Base-by-base conservation (phyloP, 495 filamentous ascomycete species). In the Aspergillus kassunensis region DNA sequence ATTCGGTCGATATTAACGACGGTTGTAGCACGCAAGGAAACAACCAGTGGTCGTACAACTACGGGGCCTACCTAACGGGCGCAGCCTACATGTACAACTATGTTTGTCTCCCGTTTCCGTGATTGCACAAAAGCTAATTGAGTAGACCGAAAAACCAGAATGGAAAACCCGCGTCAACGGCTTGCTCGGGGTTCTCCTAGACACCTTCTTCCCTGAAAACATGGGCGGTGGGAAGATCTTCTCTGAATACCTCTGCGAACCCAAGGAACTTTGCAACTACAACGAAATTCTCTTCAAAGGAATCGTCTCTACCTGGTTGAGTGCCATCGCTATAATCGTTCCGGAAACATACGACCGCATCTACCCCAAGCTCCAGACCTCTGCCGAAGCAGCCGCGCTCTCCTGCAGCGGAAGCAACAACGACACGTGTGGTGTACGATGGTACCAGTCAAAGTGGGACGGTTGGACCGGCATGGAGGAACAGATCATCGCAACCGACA, bases 281-380 rank as follows among this genome's bases (percentile, higher is more conserved):
- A 88, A 92, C 67, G 85, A 90, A 60, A 81, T 84, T 44, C 81
- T 82, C 20, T 93, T 95, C 79, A 92, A 92, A 62, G 87, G 86
- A 4, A 87, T 89, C 56, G 73, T 90, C 7, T 72, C 85, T 6
- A 79, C 84, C 6, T 92, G 88, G 86, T 80, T 96, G 70, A 82
- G 85, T 1, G 76, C 81, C 6, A 81, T 84, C 5, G 82, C 83
- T 0, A 82, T 90, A 51, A 77, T 91, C 1, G 71, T 73, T 11
- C 75, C 75, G 1, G 86, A 78, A 59, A 89, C 85, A 1, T 78
- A 73, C 41, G 64, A 77, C 37, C 65, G 62, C 2, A 82, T 95
- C 64, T 79, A 83, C 64, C 80, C 84, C 0, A 79, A 85, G 42
- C 73, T 96, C 5, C 67, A 71, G 33, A 70, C 79, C 6, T 89